phyloP scores from a whole-genome alignment of 1,284 basidiomycete genomes.

The Bjerkandera adusta region DNA sequence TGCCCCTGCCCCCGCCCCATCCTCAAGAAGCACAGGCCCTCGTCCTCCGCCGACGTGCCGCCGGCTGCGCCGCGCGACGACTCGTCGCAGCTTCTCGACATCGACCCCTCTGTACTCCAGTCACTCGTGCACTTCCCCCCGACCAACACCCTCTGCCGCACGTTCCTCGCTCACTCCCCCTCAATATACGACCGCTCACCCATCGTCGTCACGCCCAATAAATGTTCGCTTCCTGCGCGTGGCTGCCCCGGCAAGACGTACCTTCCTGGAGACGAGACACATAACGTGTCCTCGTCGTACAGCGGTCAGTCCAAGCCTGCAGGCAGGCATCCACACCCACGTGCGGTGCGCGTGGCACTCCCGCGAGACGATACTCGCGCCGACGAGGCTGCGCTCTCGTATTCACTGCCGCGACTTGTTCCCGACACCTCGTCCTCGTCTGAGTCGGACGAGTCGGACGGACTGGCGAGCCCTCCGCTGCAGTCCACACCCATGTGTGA shows the following conservation, averaged over 20 bases:
- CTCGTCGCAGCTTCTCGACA: conserved; percentile 20
- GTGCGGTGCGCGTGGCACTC: conserved; percentile 30
- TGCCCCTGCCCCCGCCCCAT: conserved; percentile 38
- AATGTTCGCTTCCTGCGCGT: conserved; percentile 66
- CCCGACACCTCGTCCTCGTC: conserved; percentile 53
- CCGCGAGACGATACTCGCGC: conserved; percentile 14
- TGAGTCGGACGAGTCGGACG: conserved; percentile 45
- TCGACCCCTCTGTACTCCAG: conserved; percentile 25
- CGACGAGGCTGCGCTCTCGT: conserved; percentile 37
- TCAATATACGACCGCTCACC: conserved; percentile 67
- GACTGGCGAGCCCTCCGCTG: conserved; percentile 42
- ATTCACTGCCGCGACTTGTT: conserved; percentile 46
- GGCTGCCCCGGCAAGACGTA: conserved; percentile 71
- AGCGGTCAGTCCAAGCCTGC: conserved; percentile 13
- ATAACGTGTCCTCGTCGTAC: conserved; percentile 4
- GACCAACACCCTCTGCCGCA: conserved; percentile 51
- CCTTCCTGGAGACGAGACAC: conserved; percentile 35
- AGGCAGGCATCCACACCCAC: conserved; percentile 46
- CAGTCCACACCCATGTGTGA: conserved; percentile 12
- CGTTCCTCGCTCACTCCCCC: conserved; percentile 54
- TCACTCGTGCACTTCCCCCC: conserved; percentile 54
- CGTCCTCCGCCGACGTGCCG: conserved; percentile 11
- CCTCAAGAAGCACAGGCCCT: conserved; percentile 35
- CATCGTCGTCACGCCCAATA: conserved; percentile 62
- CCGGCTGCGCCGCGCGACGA: conserved; percentile 10